These are phyloP conservation scores for Mycena venus DNA, from an alignment of 768 basidiomycete species.

Conservation along the genomic window DNA sequence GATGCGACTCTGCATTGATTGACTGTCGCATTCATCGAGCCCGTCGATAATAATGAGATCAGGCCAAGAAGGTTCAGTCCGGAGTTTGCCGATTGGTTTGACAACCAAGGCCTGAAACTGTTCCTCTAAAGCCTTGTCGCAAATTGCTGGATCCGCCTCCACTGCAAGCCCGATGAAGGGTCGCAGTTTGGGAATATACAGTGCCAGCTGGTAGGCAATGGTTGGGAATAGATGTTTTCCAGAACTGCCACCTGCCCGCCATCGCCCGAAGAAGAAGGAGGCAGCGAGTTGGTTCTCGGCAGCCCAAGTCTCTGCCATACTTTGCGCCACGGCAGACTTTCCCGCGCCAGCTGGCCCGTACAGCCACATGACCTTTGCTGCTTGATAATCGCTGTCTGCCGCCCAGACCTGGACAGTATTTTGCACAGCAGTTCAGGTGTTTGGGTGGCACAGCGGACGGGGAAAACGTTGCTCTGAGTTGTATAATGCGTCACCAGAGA, in stretches of 20 bases:
- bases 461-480: not conserved
- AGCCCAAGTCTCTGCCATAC: constrained; percentile 1
- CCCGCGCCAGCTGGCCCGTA: constrained; percentile 3
- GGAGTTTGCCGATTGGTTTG: not conserved
- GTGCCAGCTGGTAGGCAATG: not conserved
- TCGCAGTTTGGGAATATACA: not conserved
- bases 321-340: constrained; percentile 4
- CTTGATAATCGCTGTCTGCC: not conserved
- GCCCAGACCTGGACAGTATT: not conserved
- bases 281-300: not conserved
- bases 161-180: not conserved
- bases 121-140: not conserved
- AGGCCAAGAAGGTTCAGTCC: not conserved
- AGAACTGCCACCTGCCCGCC: not conserved
- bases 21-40: not conserved
- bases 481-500: not conserved
- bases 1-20: not conserved
- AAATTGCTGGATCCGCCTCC: not conserved
- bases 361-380: not conserved
- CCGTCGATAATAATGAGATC: not conserved
- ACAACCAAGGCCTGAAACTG: not conserved
- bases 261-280: not conserved
- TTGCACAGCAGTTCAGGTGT: not conserved
- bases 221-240: not conserved
- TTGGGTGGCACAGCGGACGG: not conserved